phyloP scores from a whole-genome alignment of 306 rosid genomes.

The Malus sieversii region DNA sequence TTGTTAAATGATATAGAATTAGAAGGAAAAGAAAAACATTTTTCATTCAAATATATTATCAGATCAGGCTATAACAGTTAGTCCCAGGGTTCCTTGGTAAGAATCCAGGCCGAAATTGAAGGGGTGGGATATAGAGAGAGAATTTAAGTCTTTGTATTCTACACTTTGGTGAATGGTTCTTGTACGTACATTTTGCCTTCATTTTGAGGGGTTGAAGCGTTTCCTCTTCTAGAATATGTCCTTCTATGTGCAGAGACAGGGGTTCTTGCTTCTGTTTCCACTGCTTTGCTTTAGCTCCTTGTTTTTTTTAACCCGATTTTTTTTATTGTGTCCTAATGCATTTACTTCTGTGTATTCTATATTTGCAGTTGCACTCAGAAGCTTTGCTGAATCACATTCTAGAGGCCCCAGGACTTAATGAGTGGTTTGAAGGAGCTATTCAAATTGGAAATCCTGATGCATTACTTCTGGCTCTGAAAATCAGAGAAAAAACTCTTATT shows the following conservation, averaged over 20 bases:
- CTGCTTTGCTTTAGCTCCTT: not conserved
- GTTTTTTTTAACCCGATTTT: not conserved
- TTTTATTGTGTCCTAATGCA: not conserved
- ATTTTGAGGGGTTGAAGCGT: not conserved
- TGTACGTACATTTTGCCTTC: not conserved
- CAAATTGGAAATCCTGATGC: constrained; percentile 92
- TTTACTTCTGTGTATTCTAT: not conserved
- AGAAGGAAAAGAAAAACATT: not conserved
- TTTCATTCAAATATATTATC: not conserved
- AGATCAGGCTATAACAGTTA: not conserved
- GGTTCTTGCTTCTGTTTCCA: not conserved
- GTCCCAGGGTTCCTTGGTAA: not conserved
- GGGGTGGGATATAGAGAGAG: not conserved
- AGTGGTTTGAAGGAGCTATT: constrained; percentile 80
- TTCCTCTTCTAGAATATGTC: not conserved
- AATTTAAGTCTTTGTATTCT: not conserved
- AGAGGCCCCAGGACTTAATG: constrained; percentile 66
- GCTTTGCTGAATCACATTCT: constrained; percentile 48
- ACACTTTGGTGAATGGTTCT: not conserved
- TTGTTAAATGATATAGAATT: not conserved
- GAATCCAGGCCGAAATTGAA: not conserved
- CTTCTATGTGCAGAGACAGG: not conserved
- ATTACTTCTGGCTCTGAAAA: constrained; percentile 66
- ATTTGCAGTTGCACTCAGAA: constrained; percentile 60
- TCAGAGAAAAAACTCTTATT: constrained; percentile 37